Base-by-base conservation (phyloP, 1,284 basidiomycete genomes). In the Phaffia rhodozyma region DNA sequence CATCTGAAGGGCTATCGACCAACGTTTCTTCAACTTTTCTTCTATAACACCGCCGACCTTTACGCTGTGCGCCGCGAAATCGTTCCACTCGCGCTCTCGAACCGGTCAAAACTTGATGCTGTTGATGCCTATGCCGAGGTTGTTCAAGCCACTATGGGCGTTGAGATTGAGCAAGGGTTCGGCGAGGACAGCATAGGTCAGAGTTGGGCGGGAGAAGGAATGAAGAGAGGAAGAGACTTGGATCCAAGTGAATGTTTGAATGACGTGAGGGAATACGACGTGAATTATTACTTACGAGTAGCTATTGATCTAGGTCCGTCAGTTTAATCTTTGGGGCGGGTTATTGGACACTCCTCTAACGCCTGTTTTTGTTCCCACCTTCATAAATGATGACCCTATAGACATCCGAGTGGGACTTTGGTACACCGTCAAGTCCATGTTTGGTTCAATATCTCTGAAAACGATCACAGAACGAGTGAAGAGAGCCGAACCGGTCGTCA, bases 111-210 rank as follows among this genome's bases (percentile, higher is more conserved):
- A 76, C 84, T 93, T 30, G 87, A 89, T 68, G 94, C 96, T 0
- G 86, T 98, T 16, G 96, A 98, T 74, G 92, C 93, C 0, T 99
- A 98, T 72, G 94, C 96, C 3, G 94, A 98, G 70, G 91, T 97
- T n/a, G 84, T 99, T 65, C 78, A 5, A 75, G 70, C 53, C 78
- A 79, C 27, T 76, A 82, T 83, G 74, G 82, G 83, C 54, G 82
- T 89, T 66, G 85, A 85, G 56, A 78, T 87, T 48, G 87, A 88
- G 55, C 82, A 81, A 16, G 80, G 81, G 59, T 72, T 70, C 18
- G 66, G 71, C 18, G 70, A 71, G 20, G 72, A 70, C 25, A 66
- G 69, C 32, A 27, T 60, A 58, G 61, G 66, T 23, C 54, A 34
- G 60, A 75, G 75, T 32, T 86, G 82, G 85, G 78, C 79, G 34